Percentiles rank a stretch among this genome's conserved stretches.
Conservation (phyloP, 306 rosid species). For the Pachyrhizus erosus region DNA sequence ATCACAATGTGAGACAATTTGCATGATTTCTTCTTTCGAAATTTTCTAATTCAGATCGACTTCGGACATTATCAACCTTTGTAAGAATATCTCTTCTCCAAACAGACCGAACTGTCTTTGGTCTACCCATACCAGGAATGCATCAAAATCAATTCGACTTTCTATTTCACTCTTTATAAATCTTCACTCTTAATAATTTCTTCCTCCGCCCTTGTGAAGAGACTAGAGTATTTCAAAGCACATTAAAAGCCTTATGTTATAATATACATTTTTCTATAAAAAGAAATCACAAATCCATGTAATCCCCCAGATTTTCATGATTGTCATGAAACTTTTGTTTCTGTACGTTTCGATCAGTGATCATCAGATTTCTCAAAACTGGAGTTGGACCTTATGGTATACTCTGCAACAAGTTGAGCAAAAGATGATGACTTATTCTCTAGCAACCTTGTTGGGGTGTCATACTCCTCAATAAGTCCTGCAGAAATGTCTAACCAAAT, state of each 20-base stretch:
- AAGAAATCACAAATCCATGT: background rate
- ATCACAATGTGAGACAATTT: background rate
- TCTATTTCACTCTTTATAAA: background rate
- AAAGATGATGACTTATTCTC: constrained; percentile 81
- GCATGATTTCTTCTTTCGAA: background rate
- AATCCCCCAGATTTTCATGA: constrained; percentile 30
- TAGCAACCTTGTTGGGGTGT: constrained; percentile 67
- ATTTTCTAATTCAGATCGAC: background rate
- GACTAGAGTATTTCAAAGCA: background rate
- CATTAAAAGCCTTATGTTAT: background rate
- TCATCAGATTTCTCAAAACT: constrained; percentile 40
- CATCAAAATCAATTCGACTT: background rate
- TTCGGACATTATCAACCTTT: background rate
- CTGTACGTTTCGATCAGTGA: background rate
- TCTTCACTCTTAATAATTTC: background rate
- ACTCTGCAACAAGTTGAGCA: constrained; percentile 83
- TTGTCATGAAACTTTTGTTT: constrained; percentile 19
- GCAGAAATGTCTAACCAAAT: constrained; percentile 27
- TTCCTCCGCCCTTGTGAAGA: background rate
- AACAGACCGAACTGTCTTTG: background rate
- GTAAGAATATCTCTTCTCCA: background rate
- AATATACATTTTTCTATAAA: constrained; percentile 19
- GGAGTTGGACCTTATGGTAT: constrained; percentile 66
- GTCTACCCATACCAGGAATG: background rate
- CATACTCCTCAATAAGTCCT: constrained; percentile 80